Conservation (phyloP, 2,329 filamentous ascomycete genomes). For the Emydomyces testavorans region DNA sequence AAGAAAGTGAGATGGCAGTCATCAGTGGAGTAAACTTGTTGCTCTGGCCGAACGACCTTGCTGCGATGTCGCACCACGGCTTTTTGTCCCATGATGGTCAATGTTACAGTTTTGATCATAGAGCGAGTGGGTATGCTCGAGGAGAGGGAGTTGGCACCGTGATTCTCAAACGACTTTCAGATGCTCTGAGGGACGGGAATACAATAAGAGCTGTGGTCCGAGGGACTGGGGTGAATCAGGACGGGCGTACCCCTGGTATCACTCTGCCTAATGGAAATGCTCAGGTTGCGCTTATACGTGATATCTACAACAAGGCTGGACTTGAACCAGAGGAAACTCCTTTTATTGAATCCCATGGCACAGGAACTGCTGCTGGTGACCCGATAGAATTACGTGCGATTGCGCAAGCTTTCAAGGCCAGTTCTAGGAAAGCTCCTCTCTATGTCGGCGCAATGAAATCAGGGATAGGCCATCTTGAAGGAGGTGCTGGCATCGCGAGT, state of each 20-base stretch:
- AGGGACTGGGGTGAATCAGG: constrained; percentile 36
- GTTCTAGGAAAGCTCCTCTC: constrained; percentile 12
- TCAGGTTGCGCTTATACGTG: constrained; percentile 21
- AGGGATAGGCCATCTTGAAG: constrained; percentile 27
- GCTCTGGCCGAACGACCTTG: constrained; percentile 8
- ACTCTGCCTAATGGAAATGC: constrained; percentile 25
- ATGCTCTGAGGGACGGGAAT: constrained; percentile 38
- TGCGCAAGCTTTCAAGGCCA: constrained; percentile 17
- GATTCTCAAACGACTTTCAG: constrained; percentile 31
- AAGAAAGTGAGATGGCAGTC: constrained; percentile 17
- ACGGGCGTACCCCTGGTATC: constrained; percentile 33
- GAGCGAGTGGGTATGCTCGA: constrained; percentile 34
- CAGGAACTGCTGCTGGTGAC: constrained; percentile 26
- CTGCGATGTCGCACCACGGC: constrained; percentile 10
- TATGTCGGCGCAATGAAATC: constrained; percentile 27
- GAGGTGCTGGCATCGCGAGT: constrained; percentile 24
- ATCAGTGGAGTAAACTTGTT: constrained; percentile 13
- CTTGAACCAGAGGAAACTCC: constrained; percentile 48
- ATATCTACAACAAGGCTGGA: constrained; percentile 20
- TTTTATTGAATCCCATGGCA: constrained; percentile 76
- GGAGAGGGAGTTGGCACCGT: constrained; percentile 35
- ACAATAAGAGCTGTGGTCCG: constrained; percentile 38
- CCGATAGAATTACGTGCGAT: constrained; percentile 24
- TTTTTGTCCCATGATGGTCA: constrained; percentile 19
- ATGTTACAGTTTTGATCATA: constrained; percentile 25